Base-by-base conservation (phyloP, 2,329 filamentous ascomycete species). In the Nectriaceae sp. region DNA sequence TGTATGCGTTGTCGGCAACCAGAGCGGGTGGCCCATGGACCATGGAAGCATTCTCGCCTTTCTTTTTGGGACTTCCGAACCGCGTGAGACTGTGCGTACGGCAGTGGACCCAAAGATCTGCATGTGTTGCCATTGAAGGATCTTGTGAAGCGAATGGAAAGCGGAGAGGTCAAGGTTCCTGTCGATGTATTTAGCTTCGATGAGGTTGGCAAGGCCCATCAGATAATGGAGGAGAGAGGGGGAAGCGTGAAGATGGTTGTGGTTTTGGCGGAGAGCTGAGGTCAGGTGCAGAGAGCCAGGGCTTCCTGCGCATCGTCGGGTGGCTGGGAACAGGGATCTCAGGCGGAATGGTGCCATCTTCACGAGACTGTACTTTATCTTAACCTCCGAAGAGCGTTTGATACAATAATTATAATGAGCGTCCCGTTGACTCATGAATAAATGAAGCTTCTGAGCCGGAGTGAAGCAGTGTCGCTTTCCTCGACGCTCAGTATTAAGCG, bases 191-290 rank as follows among this genome's bases (percentile, higher is more conserved):
- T 31, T 8, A 31, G 26, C 8, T 31, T 31, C 10, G 15, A 31
- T 1, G 31, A 42, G 21, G 37, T 47, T 19, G 29, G 21, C 18
- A 33, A 22, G 10, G 39, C 31, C 5, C 44, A 47, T 42, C 20
- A 26, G 4, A 20, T 22, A 4, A 47, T 47, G 44, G 44, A 47
- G 20, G 15, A 31, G 13, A 39, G 45, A 5, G 45, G 45, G 2
- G 45, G 45, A 6, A 39, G 45, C n/a, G 40, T 18, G 16, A 47
- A 47, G 21, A 47, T 47, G 45, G 45, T 47, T 5, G 45, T 33
- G 29, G 45, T 49, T 44, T 51, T 19, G 21, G 44, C 26, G 15
- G 26, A 31, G 26, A 15, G 15, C 15, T 31, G 26, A 31, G n/a
- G n/a, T n/a, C n/a, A n/a, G n/a, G n/a, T n/a, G n/a, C n/a, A n/a